phyloP scores from a whole-genome alignment of 1,284 basidiomycete genomes.

The Cutaneotrichosporon spelunceum region DNA sequence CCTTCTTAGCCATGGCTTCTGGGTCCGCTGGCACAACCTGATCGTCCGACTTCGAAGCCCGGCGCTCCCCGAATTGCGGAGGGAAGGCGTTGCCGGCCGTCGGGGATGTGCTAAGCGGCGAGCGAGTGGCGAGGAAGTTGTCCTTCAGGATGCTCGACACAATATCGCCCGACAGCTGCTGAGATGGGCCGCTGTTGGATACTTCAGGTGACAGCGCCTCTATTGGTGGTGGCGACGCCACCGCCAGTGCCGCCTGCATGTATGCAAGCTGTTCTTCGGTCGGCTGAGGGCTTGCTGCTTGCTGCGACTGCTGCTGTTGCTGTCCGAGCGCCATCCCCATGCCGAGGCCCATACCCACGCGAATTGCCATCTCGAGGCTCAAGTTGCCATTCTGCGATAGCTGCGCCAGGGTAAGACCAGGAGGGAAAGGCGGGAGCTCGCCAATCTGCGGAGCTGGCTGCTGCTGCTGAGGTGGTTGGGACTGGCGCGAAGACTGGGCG shows the following conservation, averaged over 20 bases:
- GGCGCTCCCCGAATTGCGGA: constrained; percentile 26
- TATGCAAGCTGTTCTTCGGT: constrained; percentile 10
- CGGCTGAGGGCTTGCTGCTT: constrained; percentile 2
- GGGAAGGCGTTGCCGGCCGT: constrained; percentile 14
- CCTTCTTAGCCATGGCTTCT: constrained; percentile 57
- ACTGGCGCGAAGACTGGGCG: constrained; percentile 4
- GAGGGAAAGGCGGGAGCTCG: constrained; percentile 44
- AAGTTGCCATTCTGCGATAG: constrained; percentile 45
- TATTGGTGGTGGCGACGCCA: background rate
- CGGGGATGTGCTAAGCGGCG: constrained; percentile 33
- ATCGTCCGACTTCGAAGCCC: constrained; percentile 35
- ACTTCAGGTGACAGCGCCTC: constrained; percentile 12
- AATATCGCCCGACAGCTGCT: constrained; percentile 30
- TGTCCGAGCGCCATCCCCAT: constrained; percentile 47
- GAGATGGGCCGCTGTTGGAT: background rate
- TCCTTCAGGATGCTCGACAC: constrained; percentile 47
- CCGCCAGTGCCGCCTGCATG: constrained; percentile 1
- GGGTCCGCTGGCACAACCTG: constrained; percentile 25
- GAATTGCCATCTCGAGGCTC: constrained; percentile 51
- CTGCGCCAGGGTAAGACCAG: constrained; percentile 46
- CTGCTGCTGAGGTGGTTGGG: constrained; percentile 8
- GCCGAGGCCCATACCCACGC: constrained; percentile 53
- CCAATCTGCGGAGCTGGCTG: constrained; percentile 2
- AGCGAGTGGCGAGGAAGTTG: constrained; percentile 39
- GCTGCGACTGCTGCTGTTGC: constrained; percentile 18